Base-by-base conservation (phyloP, 768 basidiomycete species). In the Filobasidium wieringae region DNA sequence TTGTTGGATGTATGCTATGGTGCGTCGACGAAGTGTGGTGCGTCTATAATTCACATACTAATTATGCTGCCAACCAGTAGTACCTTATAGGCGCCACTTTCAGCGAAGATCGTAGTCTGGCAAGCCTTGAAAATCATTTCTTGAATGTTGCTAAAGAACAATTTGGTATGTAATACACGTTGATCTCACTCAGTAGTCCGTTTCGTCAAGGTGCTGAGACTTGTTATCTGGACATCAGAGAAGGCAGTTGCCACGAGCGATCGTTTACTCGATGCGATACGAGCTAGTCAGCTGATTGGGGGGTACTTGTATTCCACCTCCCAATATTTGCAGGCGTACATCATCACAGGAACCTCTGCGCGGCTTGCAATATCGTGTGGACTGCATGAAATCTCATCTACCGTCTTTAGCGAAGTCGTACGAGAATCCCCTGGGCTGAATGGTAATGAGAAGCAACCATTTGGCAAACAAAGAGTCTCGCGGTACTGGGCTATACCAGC, bases 1-100 rank as follows among this genome's bases (percentile, higher is more conserved):
- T 2, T 65, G 63, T 39, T 57, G 65, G 32, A 49, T 68, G 19
- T 64, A 65, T 55, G 57, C 50, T 19, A 64, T 68, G 53, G 59
- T 60, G 53, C 55, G 59, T 52, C 2, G 14, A 27, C 19, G 31
- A 33, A 7, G 14, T n/a, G 29, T 31, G 15, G 27, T 31, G 17
- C 15, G 11, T 24, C 31, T 19, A 19, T 12, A 37, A 37, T 27
- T 27, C 19, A 11, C 33, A 31, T 27, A 24, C 8, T 8, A 47
- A 9, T 34, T 4, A 14, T 51, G 15, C 31, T 12, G 22, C 5
- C 17, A 7, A 17, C 11, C 9, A 15, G 3, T 32, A 60, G 63
- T 68, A 62, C 36, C 53, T 68, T 14, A 30, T 61, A 15, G 63
- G 57, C 17, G 56, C 61, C 4, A 22, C 52, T 26, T 36, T 37